Evolutionary conservation across 2,329 filamentous ascomycete genomes (phyloP).

Genomic region (Pseudogymnoascus sp.): DNA sequence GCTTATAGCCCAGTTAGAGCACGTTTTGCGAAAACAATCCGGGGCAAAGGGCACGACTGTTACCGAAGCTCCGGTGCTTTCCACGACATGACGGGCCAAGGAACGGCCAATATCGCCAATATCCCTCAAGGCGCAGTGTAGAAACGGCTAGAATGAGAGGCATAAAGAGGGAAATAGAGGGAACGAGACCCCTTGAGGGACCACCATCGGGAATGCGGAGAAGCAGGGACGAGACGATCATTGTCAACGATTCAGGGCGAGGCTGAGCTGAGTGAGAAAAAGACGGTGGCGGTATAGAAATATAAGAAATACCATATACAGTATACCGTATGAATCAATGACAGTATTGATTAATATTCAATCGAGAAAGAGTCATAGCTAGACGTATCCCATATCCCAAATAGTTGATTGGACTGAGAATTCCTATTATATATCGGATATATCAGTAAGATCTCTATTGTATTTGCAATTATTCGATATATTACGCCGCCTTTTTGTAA

Average conservation of each 20-base stretch:
- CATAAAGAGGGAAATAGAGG: neutral
- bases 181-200: neutral
- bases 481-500: neutral
- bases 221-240: neutral
- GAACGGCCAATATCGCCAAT: constrained; percentile 2
- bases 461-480: neutral
- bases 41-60: neutral
- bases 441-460: neutral
- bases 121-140: neutral
- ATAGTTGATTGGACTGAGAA: neutral
- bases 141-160: neutral
- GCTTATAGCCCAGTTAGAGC: constrained; percentile 7
- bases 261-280: neutral
- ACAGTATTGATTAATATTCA: neutral
- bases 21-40: neutral
- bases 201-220: neutral
- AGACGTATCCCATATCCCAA: neutral
- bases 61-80: constrained; percentile 3
- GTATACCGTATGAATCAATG: neutral
- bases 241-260: neutral
- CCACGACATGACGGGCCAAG: neutral
- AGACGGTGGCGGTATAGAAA: neutral
- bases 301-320: neutral
- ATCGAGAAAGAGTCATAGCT: neutral
- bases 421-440: neutral